Conservation (phyloP, 2,329 filamentous ascomycete genomes). For the Neofusicoccum laricinum region DNA sequence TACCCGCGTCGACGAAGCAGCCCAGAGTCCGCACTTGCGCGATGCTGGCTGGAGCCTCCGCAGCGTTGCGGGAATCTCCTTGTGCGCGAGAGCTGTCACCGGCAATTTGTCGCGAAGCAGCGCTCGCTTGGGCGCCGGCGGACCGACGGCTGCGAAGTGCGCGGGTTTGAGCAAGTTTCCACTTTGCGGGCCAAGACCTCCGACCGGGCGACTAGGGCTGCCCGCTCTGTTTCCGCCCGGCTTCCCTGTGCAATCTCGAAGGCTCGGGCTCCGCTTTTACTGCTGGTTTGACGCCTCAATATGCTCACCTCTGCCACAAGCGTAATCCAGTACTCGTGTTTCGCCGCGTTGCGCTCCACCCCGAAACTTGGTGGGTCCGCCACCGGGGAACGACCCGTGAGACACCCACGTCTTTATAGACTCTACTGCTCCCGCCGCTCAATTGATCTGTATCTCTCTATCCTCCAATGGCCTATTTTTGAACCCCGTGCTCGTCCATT, state of each 20-base stretch:
- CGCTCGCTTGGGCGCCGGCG: too few relatives aligned
- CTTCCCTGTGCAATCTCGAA: constrained; percentile 8
- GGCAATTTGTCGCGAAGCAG: too few relatives aligned
- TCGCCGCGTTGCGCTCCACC: not conserved
- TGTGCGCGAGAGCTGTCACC: too few relatives aligned
- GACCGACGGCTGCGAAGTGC: constrained; percentile 5
- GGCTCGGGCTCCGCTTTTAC: constrained; percentile 2
- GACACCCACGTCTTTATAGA: not conserved
- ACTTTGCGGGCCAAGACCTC: constrained; percentile 6
- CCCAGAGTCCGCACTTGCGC: too few relatives aligned
- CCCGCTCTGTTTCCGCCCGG: not conserved
- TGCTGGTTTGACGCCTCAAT: not conserved
- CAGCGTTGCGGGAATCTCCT: too few relatives aligned
- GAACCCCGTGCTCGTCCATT: not conserved
- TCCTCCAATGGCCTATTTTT: not conserved
- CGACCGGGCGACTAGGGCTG: not conserved
- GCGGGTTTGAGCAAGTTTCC: constrained; percentile 15
- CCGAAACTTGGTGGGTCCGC: not conserved
- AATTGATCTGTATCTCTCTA: not conserved
- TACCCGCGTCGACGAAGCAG: not conserved
- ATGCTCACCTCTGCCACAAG: not conserved
- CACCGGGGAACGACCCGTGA: not conserved
- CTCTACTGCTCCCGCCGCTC: not conserved
- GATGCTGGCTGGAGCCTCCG: too few relatives aligned
- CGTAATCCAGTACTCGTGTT: constrained; percentile 4